Evolutionary conservation across 192 early-diverging fungal genomes (phyloP).

Genomic region (Mortierella claussenii): DNA sequence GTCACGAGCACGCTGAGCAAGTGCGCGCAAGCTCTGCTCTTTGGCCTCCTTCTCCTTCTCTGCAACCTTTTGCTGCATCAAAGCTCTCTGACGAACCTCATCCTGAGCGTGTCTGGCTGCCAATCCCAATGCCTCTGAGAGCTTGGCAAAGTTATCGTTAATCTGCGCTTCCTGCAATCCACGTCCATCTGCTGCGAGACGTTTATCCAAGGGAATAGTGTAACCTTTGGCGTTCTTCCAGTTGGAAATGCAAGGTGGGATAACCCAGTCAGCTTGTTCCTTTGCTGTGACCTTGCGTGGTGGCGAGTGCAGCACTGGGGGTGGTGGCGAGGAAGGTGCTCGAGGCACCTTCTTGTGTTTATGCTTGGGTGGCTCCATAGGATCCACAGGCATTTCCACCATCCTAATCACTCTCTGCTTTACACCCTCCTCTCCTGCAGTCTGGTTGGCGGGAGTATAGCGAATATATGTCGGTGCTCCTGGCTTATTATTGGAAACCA

Average conservation of each 20-base stretch:
- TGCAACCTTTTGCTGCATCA: constrained; percentile 92
- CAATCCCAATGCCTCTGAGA: constrained; percentile 93
- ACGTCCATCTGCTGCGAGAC: constrained; percentile 95
- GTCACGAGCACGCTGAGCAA: constrained; percentile 96
- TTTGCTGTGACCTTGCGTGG: constrained; percentile 96
- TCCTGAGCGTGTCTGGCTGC: constrained; percentile 94
- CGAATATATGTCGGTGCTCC: constrained; percentile 85
- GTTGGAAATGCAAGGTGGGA: constrained; percentile 99
- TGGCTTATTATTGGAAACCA: constrained; percentile 61
- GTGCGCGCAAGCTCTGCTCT: constrained; percentile 86
- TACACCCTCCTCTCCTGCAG: constrained; percentile 76
- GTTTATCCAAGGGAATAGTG: constrained; percentile 98
- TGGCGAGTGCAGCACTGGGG: constrained; percentile 98
- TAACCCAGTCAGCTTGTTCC: constrained; percentile 96
- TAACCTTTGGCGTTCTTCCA: constrained; percentile 99
- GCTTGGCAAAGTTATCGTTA: constrained; percentile 96
- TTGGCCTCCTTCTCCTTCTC: constrained; percentile 94
- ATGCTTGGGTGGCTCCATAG: constrained; percentile 95
- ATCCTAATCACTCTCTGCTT: constrained; percentile 93
- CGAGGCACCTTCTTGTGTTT: constrained; percentile 92
- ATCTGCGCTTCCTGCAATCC: constrained; percentile 91
- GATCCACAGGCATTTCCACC: constrained; percentile 95
- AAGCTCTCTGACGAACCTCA: constrained; percentile 90
- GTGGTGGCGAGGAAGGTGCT: constrained; percentile 88
- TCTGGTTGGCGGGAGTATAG: constrained; percentile 88